phyloP scores from a whole-genome alignment of 2,329 filamentous ascomycete species.

The Arthrobotrys pseudoclavata region DNA sequence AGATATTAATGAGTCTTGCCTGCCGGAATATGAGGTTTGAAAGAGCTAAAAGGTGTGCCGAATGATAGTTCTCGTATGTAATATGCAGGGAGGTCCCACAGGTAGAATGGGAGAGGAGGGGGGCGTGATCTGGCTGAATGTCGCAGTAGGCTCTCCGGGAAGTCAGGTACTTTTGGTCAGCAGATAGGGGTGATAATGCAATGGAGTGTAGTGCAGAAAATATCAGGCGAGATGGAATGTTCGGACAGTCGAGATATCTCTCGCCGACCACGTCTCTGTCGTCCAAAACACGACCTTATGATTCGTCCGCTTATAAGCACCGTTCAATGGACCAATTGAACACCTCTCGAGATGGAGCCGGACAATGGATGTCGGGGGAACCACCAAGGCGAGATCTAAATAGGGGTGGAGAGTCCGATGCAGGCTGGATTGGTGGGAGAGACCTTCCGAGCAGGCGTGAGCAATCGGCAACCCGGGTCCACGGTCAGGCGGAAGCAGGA shows the following conservation, averaged over 20 bases:
- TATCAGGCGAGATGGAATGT: slow-evolving; percentile 37
- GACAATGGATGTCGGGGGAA: slow-evolving; percentile 37
- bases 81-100: slow-evolving; percentile 58
- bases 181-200: slow-evolving; percentile 29
- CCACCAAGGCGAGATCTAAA: slow-evolving; percentile 41
- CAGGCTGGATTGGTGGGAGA: slow-evolving; percentile 36
- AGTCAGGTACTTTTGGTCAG: slow-evolving; percentile 32
- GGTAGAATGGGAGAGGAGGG: slow-evolving; percentile 39
- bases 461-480: slow-evolving; percentile 40
- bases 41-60: slow-evolving; percentile 25
- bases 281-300: slow-evolving; percentile 38
- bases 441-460: background rate
- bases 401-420: slow-evolving; percentile 50
- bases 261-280: slow-evolving; percentile 48
- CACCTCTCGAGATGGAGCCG: slow-evolving; percentile 18
- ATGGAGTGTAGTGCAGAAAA: slow-evolving; percentile 15
- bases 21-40: slow-evolving; percentile 49
- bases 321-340: slow-evolving; percentile 45
- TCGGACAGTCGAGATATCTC: slow-evolving; percentile 38
- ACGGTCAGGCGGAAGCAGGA: slow-evolving; percentile 23
- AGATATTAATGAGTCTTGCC: slow-evolving; percentile 36
- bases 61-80: slow-evolving; percentile 27
- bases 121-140: slow-evolving; percentile 9
- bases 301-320: slow-evolving; percentile 58
- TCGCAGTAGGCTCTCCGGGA: slow-evolving; percentile 28